phyloP scores from a whole-genome alignment of 768 basidiomycete genomes.

The Floccularia luteovirens region DNA sequence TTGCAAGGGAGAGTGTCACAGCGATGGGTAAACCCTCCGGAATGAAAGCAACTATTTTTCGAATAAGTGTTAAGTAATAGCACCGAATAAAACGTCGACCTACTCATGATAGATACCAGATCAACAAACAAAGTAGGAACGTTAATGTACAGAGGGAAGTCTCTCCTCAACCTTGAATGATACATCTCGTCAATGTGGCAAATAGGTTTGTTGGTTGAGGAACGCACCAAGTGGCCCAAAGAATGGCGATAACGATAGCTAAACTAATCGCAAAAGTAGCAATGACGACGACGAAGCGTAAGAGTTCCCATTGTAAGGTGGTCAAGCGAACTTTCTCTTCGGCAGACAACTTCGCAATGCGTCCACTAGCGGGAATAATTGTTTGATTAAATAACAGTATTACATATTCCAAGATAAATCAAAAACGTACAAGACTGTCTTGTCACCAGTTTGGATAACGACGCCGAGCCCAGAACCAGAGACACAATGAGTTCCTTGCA shows the following conservation, averaged over 20 bases:
- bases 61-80: neutral
- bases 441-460: constrained; percentile 41
- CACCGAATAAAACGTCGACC: constrained; percentile 10
- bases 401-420: neutral
- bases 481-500: constrained; percentile 49
- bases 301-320: constrained; percentile 46
- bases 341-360: constrained; percentile 29
- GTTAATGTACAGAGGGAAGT: constrained; percentile 37
- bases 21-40: constrained; percentile 48
- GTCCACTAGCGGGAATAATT: constrained; percentile 14
- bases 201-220: constrained; percentile 24
- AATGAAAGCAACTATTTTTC: constrained; percentile 26
- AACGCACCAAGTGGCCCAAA: constrained; percentile 29
- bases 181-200: constrained; percentile 24
- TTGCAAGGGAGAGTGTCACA: constrained; percentile 44
- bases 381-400: neutral
- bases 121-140: constrained; percentile 45
- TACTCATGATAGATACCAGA: constrained; percentile 45
- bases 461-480: constrained; percentile 40
- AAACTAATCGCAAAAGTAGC: constrained; percentile 33
- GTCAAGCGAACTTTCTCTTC: constrained; percentile 28
- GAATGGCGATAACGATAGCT: constrained; percentile 40
- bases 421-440: constrained; percentile 31
- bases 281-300: constrained; percentile 47
- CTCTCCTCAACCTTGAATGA: constrained; percentile 36